Base-by-base conservation (phyloP, 148 eudicot species). In the Nepenthes mirabilis region DNA sequence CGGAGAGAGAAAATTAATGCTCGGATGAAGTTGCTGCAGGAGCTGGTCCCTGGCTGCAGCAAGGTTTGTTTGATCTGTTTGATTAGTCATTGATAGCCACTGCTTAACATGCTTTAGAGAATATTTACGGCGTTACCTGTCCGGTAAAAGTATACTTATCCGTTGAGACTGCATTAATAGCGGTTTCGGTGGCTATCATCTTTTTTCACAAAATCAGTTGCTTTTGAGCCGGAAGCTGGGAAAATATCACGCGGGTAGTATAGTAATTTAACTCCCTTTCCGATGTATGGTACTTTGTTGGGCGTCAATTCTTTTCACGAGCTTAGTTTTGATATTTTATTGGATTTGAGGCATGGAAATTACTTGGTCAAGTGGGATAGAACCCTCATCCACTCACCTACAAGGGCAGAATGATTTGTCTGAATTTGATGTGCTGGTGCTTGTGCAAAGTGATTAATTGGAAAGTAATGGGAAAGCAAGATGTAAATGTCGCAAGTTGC, bases 1-100 rank as follows among this genome's bases (percentile, higher is more conserved):
- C 77, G 99, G 71, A 86, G 99, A 72, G 99, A 89, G 86, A 93
- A 93, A 73, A 93, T 93, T 47, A 93, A 93, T 70, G 99, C 95
- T 23, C 75, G 97, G 75, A 93, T 93, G 99, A 93, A 93, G 80
- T 76, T 93, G 59, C 69, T 93, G 60, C 99, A 93, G 72, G 99
- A 89, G 60, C 77, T 93, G 78, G 99, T 93, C 72, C 99, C 99
- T 1, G 99, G 99, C 11, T 93, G 99, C 68, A 84, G 75, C 74
- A 89, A 89, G 99, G 99, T 93, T 55, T 52, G 76, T 45, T 12
- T 55, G 23, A 52, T 12, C 32, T 9, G 36, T 52, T n/a, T 52
- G 55, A 52, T 52, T 52, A 2, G n/a, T 11, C 0, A n/a, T 1
- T 11, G 55, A 14, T 52, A 52, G n/a, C 6, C 32, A 52, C 32